Evolutionary conservation across 2,329 filamentous ascomycete genomes (phyloP), one percentile per base, ranked within the genome.

Genomic region (Ambrosiella cleistominuta): DNA sequence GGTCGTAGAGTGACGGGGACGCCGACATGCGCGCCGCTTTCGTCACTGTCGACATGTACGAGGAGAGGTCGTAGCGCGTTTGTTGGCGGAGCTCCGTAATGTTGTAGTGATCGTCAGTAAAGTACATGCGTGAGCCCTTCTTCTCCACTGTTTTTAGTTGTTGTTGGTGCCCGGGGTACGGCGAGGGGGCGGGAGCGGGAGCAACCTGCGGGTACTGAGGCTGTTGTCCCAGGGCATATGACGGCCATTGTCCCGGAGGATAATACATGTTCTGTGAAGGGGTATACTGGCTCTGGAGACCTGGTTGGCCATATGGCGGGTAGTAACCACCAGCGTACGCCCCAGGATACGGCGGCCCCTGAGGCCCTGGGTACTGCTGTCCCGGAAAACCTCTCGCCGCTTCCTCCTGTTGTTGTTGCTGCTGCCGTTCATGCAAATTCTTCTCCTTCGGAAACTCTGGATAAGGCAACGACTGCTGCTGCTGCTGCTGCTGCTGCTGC

Each of bases 71-170:
- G 7, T 54, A 44, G 9, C 57, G 57, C 11, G 50, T 44, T 15
- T 54, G 42, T 11, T 52, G 47, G 13, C 57, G 57, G 11, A 59
- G 52, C 1, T 52, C 40, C 11, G 44, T 15, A 38, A 59, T 59
- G 45, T 59, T 27, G 40, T 51, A 59, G 8, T 39, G 45, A 3
- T 55, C 45, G 35, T 59, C 57, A 38, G 51, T 38, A 11, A 55
- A 56, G 13, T 36, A 36, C 11, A 37, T 51, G 7, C 51, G 27
- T 9, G 44, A 35, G 15, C 9, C 40, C 42, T 37, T 55, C 7
- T 37, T 53, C 17, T 53, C 44, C 7, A 17, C 44, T n/a, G n/a
- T 47, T 17, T 47, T 47, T 2, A 47, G 35, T 7, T 53, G 51
- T 15, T 53, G 51, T 38, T 53, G 51, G 12, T 37, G 44, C 13